Conservation (phyloP, 305 asterid species). For the Fraxinus nigra region DNA sequence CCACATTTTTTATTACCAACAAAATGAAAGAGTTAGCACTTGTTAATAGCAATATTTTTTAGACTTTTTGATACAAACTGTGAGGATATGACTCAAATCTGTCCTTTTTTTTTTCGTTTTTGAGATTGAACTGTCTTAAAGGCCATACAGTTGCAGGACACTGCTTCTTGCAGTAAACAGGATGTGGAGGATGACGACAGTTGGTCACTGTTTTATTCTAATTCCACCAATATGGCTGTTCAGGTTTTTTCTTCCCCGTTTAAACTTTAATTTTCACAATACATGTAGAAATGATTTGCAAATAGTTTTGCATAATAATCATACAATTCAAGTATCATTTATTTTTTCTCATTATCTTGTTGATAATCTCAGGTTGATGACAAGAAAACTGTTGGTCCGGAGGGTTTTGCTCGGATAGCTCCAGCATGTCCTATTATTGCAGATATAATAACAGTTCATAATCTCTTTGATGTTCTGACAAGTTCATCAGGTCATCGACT, state of each 20-base stretch:
- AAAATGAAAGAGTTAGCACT: not conserved
- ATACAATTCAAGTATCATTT: conserved; percentile 4
- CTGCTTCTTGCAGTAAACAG: conserved; percentile 39
- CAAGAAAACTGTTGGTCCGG: conserved; percentile 80
- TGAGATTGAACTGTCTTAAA: conserved; percentile 16
- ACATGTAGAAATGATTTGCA: conserved; percentile 5
- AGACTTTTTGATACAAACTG: conserved; percentile 13
- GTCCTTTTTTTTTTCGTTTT: not conserved
- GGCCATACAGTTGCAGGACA: conserved; percentile 48
- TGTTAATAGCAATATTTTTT: conserved; percentile 1
- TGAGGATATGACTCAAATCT: conserved; percentile 8
- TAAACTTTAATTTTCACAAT: not conserved
- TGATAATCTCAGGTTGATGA: conserved; percentile 66
- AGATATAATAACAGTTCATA: conserved; percentile 77
- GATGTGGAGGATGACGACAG: conserved; percentile 73
- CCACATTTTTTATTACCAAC: conserved; percentile 7
- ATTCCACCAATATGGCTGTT: conserved; percentile 84
- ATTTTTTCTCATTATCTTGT: conserved; percentile 25
- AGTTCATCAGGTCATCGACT: conserved; percentile 69
- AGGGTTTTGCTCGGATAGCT: conserved; percentile 92
- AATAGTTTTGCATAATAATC: conserved; percentile 9
- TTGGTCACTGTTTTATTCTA: conserved; percentile 79
- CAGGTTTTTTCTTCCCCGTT: conserved; percentile 47
- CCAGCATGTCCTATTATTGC: conserved; percentile 80
- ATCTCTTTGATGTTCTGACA: conserved; percentile 79